phyloP scores from a whole-genome alignment of 1,284 basidiomycete species.

The Ceratobasidium sp. region DNA sequence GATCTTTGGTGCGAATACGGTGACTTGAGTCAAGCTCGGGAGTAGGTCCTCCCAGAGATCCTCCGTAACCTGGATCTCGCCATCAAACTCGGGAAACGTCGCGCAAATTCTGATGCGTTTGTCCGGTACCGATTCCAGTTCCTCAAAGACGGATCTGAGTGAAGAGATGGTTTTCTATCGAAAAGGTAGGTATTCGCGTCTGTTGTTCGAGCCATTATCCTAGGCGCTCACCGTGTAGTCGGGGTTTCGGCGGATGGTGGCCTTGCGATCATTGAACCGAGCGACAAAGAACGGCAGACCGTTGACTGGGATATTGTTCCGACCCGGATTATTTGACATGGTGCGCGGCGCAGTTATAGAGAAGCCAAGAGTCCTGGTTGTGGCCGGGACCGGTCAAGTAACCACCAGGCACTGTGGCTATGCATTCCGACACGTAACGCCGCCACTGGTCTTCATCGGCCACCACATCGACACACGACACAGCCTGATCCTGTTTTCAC shows the following conservation, averaged over 20 bases:
- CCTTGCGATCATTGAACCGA: background rate
- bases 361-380: background rate
- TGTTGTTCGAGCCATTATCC: no score
- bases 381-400: slow-evolving; percentile 41
- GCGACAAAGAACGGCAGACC: slow-evolving; percentile 4
- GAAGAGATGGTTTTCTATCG: background rate
- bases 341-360: background rate
- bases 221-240: background rate
- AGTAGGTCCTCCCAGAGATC: background rate
- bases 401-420: no score
- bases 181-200: no score
- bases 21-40: background rate
- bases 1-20: background rate
- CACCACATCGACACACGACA: no score
- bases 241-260: background rate
- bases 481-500: no score
- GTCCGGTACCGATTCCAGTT: background rate
- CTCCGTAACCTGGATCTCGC: background rate
- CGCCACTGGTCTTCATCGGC: no score
- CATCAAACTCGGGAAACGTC: background rate
- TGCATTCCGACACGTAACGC: no score
- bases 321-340: background rate
- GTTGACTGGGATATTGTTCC: background rate
- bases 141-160: background rate
- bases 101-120: background rate